A percentile compares a stretch with the other conserved stretches of the same genome.
These are phyloP conservation scores for Thraustotheca clavata DNA, from an alignment of 352 stramenopile species.

Conservation along the genomic window DNA sequence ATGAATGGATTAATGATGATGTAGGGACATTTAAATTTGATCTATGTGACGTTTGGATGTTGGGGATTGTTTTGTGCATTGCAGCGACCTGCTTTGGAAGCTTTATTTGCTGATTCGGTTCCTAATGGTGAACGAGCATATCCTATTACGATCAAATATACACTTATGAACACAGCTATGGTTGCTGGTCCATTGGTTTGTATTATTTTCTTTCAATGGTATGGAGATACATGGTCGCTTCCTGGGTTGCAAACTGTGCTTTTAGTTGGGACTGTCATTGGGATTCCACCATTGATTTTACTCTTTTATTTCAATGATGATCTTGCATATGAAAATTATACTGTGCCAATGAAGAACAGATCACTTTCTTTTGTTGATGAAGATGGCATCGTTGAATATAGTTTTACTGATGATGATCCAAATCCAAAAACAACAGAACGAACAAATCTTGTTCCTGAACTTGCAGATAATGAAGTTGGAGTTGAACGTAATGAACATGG, in stretches of 20 bases:
- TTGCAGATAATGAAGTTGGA: neutral
- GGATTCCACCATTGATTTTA: slow-evolving; percentile 42
- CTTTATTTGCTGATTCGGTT: slow-evolving; percentile 80
- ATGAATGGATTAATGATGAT: neutral
- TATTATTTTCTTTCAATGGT: slow-evolving; percentile 57
- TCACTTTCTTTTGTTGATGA: slow-evolving; percentile 19
- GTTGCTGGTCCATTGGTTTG: slow-evolving; percentile 46
- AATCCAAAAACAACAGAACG: neutral
- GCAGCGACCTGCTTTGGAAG: slow-evolving; percentile 62
- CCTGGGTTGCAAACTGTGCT: slow-evolving; percentile 54
- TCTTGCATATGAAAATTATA: slow-evolving; percentile 53
- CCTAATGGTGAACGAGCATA: slow-evolving; percentile 49
- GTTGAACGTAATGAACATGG: slow-evolving; percentile 2
- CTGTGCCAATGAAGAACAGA: slow-evolving; percentile 18
- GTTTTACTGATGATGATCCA: neutral
- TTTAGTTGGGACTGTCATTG: slow-evolving; percentile 48
- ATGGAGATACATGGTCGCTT: slow-evolving; percentile 72
- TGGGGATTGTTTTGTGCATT: slow-evolving; percentile 78
- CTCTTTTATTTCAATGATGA: slow-evolving; percentile 80
- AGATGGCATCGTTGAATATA: slow-evolving; percentile 15
- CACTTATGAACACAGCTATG: slow-evolving; percentile 42
- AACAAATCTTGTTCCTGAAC: neutral
- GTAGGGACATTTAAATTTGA: slow-evolving; percentile 29
- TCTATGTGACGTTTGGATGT: slow-evolving; percentile 57
- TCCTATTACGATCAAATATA: slow-evolving; percentile 70